These are phyloP conservation scores for Hypsizygus marmoreus DNA, from an alignment of 768 basidiomycete species.

Conservation along the genomic window DNA sequence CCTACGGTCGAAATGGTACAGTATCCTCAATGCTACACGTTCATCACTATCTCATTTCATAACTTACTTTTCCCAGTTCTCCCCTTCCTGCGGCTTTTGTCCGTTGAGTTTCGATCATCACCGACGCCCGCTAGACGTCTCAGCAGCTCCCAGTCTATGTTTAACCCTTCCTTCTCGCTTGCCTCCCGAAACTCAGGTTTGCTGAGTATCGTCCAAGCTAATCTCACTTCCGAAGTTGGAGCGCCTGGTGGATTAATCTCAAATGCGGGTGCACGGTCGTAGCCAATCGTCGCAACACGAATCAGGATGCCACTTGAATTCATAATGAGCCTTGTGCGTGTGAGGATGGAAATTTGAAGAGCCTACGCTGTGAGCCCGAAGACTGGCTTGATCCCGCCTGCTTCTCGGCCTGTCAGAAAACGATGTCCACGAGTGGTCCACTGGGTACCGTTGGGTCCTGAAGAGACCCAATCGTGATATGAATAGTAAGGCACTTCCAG, in stretches of 20 bases:
- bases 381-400: constrained; percentile 84
- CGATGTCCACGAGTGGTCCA: constrained; percentile 62
- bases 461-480: constrained; percentile 52
- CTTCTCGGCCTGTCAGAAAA: constrained; percentile 87
- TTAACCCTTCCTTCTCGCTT: constrained; percentile 38
- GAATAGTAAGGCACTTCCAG: constrained; percentile 68
- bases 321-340: not conserved
- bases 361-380: constrained; percentile 82
- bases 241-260: constrained; percentile 38
- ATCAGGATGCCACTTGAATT: constrained; percentile 46
- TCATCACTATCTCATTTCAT: constrained; percentile 6
- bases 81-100: constrained; percentile 14
- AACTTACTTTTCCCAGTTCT: constrained; percentile 14
- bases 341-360: not conserved
- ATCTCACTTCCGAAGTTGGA: constrained; percentile 36
- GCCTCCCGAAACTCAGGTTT: constrained; percentile 38
- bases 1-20: too few species aligned
- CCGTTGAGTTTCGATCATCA: constrained; percentile 14
- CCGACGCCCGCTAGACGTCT: constrained; percentile 25
- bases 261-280: constrained; percentile 45
- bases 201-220: constrained; percentile 45
- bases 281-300: constrained; percentile 44
- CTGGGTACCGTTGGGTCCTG: constrained; percentile 36
- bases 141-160: constrained; percentile 32
- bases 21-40: not conserved